A percentile compares a stretch with the other conserved stretches of the same genome.
Evolutionary conservation across 352 stramenopile genomes (phyloP).

Genomic region (Globisporangium irregulare): DNA sequence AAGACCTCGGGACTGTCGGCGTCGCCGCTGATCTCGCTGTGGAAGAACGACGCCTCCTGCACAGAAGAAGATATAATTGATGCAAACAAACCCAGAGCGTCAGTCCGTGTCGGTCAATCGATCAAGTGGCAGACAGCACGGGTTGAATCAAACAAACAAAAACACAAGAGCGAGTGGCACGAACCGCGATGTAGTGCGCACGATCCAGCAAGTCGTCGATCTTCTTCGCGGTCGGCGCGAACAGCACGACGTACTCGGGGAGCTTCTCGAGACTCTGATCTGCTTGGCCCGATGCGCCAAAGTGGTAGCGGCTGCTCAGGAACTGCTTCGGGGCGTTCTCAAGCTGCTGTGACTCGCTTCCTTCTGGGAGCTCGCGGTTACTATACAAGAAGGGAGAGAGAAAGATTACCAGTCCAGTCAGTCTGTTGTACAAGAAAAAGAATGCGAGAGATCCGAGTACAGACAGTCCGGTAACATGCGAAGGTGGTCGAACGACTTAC

Average conservation of each 20-base stretch:
- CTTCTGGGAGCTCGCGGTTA: conserved; percentile 52
- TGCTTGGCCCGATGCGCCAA: conserved; percentile 23
- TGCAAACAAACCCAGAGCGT: neutral
- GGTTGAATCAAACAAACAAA: neutral
- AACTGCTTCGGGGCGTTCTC: conserved; percentile 51
- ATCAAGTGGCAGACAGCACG: neutral
- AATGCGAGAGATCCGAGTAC: neutral
- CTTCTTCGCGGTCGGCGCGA: conserved; percentile 45
- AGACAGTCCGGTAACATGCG: neutral
- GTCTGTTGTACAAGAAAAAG: neutral
- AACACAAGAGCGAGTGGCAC: neutral
- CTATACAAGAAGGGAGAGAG: conserved; percentile 22
- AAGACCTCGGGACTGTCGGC: conserved; percentile 55
- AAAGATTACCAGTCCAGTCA: neutral
- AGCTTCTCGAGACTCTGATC: conserved; percentile 28
- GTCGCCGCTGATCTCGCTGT: conserved; percentile 73
- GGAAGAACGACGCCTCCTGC: conserved; percentile 54
- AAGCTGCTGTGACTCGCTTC: conserved; percentile 67
- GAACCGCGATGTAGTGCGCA: conserved; percentile 50
- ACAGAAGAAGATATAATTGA: neutral
- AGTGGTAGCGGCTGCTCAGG: conserved; percentile 50
- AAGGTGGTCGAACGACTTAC: conserved; percentile 31
- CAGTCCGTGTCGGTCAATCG: neutral
- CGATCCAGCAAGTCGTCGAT: conserved; percentile 45
- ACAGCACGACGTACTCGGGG: conserved; percentile 66